These are phyloP conservation scores for Auricularia cornea DNA, from an alignment of 768 basidiomycete genomes.

Conservation along the genomic window DNA sequence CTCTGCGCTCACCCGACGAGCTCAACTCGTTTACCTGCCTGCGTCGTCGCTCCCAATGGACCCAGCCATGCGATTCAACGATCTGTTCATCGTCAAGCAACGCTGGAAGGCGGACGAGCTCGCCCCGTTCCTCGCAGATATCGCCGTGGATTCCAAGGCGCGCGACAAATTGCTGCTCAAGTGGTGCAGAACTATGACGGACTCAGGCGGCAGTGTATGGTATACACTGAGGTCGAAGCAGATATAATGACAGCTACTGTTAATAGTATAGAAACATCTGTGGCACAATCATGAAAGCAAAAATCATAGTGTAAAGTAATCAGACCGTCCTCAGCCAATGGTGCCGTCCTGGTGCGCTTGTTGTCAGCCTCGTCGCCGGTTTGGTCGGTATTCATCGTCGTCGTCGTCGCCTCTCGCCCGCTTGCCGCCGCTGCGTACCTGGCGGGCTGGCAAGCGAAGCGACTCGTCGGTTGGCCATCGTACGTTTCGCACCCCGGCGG, in stretches of 20 bases:
- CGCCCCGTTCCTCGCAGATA: conserved; percentile 68
- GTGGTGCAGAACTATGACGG: conserved; percentile 71
- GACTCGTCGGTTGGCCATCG: neutral
- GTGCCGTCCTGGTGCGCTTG: conserved; percentile 17
- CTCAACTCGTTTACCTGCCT: conserved; percentile 64
- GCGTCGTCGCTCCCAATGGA: conserved; percentile 64
- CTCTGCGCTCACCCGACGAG: conserved; percentile 16
- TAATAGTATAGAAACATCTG: no score
- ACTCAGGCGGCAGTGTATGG: conserved; percentile 50
- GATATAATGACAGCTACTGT: conserved; percentile 14
- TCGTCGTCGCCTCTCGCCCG: conserved; percentile 24
- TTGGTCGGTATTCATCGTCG: conserved; percentile 45
- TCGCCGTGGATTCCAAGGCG: conserved; percentile 78
- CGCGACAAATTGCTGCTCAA: conserved; percentile 82
- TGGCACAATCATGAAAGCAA: no score
- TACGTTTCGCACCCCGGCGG: conserved; percentile 22
- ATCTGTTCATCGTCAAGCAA: conserved; percentile 74
- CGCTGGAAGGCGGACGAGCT: conserved; percentile 79
- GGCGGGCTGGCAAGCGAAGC: conserved; percentile 4
- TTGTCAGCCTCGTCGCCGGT: conserved; percentile 27
- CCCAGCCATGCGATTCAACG: conserved; percentile 72
- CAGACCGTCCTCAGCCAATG: no score
- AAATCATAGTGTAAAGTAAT: no score
- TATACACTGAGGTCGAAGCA: conserved; percentile 54
- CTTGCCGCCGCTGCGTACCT: conserved; percentile 14